Evolutionary conservation across 129 eudicot species (phyloP).

Genomic region (Chrysanthemum lavandulifolium): DNA sequence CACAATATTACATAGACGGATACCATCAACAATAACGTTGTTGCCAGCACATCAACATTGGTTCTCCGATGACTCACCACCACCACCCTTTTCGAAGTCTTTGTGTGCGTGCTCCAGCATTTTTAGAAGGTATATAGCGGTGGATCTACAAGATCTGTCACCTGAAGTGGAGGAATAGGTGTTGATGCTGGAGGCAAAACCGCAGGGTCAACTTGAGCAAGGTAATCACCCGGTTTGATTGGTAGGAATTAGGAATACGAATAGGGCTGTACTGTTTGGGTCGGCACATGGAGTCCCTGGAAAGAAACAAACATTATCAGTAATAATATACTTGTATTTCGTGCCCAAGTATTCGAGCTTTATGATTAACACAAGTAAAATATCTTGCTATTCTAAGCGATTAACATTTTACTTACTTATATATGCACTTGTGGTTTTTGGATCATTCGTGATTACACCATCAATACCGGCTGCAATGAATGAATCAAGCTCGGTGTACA

Average conservation of each 20-base stretch:
- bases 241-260: slow-evolving; percentile 34
- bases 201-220: slow-evolving; percentile 13
- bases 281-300: slow-evolving; percentile 63
- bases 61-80: neutral
- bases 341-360: neutral
- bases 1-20: too few relatives aligned
- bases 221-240: slow-evolving; percentile 47
- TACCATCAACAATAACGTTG: slow-evolving; percentile 25
- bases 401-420: slow-evolving; percentile 57
- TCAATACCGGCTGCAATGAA: slow-evolving; percentile 42
- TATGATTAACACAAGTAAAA: too few relatives aligned
- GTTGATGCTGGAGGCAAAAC: slow-evolving; percentile 55
- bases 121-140: slow-evolving; percentile 54
- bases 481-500: slow-evolving; percentile 63
- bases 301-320: neutral
- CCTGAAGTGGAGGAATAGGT: slow-evolving; percentile 41
- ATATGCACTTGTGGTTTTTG: slow-evolving; percentile 63
- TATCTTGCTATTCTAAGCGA: neutral
- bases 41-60: slow-evolving; percentile 20
- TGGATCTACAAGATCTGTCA: slow-evolving; percentile 56
- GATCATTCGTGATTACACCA: slow-evolving; percentile 70
- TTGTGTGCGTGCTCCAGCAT: slow-evolving; percentile 19
- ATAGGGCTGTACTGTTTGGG: slow-evolving; percentile 17
- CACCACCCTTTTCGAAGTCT: neutral
- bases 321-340: too few relatives aligned